Conservation (phyloP, 257 asterid genomes). For the Pogostemon cablin region DNA sequence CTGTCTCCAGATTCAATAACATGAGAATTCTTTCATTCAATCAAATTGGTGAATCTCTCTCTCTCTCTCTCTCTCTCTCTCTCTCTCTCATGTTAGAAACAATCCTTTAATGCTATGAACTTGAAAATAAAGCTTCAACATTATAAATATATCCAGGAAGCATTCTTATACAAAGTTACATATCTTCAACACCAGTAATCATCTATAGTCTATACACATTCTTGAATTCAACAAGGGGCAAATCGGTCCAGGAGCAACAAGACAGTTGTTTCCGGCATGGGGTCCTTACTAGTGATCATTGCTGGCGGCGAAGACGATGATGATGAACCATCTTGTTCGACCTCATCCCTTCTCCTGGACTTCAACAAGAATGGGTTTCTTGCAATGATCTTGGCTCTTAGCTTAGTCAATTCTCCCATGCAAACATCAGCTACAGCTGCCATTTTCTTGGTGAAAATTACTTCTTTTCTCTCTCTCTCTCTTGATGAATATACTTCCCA, state of each 20-base stretch:
- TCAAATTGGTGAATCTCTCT: background rate
- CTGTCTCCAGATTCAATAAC: background rate
- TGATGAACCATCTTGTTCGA: conserved; percentile 33
- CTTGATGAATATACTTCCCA: conserved; percentile 14
- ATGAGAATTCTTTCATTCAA: conserved; percentile 35
- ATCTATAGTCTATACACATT: conserved; percentile 4
- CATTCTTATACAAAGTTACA: conserved; percentile 25
- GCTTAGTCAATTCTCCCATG: conserved; percentile 58
- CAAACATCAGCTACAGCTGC: conserved; percentile 62
- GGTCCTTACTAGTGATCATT: conserved; percentile 35
- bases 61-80: too few species aligned
- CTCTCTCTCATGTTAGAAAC: too few species aligned
- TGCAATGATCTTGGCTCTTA: conserved; percentile 48
- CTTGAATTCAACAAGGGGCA: conserved; percentile 55
- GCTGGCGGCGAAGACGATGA: conserved; percentile 29
- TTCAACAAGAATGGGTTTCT: conserved; percentile 45
- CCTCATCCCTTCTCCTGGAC: conserved; percentile 38
- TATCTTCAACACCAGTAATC: conserved; percentile 6
- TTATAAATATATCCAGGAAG: conserved; percentile 1
- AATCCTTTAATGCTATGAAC: conserved; percentile 3
- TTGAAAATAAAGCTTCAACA: conserved; percentile 14
- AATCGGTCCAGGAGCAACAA: conserved; percentile 77
- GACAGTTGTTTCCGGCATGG: conserved; percentile 57
- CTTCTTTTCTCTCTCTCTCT: background rate
- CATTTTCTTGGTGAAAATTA: conserved; percentile 34